A percentile compares a stretch with the other conserved stretches of the same genome.
phyloP scores from a whole-genome alignment of 2,329 filamentous ascomycete genomes.

The Lecanicillium sp. region DNA sequence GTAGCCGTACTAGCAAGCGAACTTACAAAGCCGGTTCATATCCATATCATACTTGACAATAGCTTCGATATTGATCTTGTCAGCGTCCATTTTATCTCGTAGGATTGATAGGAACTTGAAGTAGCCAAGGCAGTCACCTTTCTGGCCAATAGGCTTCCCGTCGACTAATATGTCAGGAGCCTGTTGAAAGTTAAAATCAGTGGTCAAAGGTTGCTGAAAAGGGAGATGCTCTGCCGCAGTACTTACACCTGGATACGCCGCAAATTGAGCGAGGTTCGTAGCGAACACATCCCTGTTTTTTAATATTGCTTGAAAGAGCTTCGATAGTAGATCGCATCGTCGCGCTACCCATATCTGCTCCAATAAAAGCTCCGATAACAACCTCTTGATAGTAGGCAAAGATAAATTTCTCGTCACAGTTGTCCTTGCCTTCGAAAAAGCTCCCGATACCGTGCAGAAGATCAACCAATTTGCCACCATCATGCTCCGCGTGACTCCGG shows the following conservation, averaged over 20 bases:
- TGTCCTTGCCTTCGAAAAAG: constrained; percentile 11
- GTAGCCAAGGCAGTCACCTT: no score
- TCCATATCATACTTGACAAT: no score
- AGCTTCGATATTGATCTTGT: no score
- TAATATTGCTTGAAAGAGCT: not conserved
- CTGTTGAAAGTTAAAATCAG: no score
- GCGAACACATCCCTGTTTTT: not conserved
- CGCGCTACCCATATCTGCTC: constrained; percentile 6
- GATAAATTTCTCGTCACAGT: constrained; percentile 13
- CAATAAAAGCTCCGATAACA: constrained; percentile 11
- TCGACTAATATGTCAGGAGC: no score
- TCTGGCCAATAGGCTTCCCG: no score
- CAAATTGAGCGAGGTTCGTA: not conserved
- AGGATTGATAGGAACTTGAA: no score
- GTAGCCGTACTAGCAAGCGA: no score
- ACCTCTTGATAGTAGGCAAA: constrained; percentile 12
- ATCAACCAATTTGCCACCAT: not conserved
- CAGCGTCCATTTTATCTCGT: no score
- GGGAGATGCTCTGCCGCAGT: no score
- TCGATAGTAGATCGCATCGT: constrained; percentile 1
- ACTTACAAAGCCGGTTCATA: no score
- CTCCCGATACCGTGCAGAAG: constrained; percentile 5
- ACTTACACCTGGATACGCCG: not conserved
- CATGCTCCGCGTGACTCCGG: not conserved
- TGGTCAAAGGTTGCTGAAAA: no score